phyloP scores from a whole-genome alignment of 2,329 filamentous ascomycete genomes.

The Cadophora sp. region DNA sequence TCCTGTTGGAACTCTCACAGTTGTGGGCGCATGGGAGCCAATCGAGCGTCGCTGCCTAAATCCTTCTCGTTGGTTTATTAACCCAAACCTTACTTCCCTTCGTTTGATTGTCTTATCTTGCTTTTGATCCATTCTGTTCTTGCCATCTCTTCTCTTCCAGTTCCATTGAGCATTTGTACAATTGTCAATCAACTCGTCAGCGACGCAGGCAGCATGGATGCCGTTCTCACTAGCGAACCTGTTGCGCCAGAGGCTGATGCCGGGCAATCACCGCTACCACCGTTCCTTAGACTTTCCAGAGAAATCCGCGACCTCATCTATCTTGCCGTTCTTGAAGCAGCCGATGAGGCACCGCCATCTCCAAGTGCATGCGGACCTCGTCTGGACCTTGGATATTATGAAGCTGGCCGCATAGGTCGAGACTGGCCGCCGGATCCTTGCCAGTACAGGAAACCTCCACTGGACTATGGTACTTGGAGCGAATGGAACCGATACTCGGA shows the following conservation, averaged over 20 bases:
- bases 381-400: neutral
- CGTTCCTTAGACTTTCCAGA: neutral
- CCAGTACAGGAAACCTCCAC: neutral
- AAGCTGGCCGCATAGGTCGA: neutral
- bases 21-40: neutral
- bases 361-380: neutral
- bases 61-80: neutral
- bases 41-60: constrained; percentile 6
- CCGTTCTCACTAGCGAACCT: too few species aligned
- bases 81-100: too few species aligned
- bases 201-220: too few species aligned
- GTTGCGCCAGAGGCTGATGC: neutral
- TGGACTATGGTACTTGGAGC: neutral
- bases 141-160: neutral
- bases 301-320: constrained; percentile 9
- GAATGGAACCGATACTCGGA: constrained; percentile 6
- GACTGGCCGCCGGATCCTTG: neutral
- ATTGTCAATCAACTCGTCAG: too few species aligned
- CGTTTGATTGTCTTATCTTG: too few species aligned
- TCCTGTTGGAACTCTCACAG: too few species aligned
- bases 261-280: neutral
- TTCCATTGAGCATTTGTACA: too few species aligned
- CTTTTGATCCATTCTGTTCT: neutral
- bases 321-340: neutral
- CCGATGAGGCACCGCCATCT: neutral